Evolutionary conservation across 441 rosid genomes (phyloP), one percentile per base, ranked within the genome.

Genomic region (Monsonia emarginata): DNA sequence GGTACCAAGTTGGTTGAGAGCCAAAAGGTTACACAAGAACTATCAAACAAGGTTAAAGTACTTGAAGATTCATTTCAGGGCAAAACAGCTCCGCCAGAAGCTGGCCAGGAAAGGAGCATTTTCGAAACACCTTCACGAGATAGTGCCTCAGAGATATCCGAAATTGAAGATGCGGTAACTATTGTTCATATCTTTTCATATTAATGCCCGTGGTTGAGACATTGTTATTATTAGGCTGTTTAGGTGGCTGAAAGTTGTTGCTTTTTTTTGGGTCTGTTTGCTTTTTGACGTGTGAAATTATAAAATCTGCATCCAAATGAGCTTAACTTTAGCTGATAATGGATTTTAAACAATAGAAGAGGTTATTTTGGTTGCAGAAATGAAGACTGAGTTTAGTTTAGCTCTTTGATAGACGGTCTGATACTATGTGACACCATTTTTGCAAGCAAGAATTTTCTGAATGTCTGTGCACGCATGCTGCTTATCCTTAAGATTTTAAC

Each of bases 121-220:
- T 85, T 80, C 61, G 95, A 90, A 83, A 78, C 82, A 74, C 77
- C 92, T 54, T 66, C 86, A 66, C 65, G 67, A 74, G 78, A 89
- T 57, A 75, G 81, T 70, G 86, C 85, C 60, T 87, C 93, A 59
- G 96, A 88, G 81, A 90, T 88, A 85, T 85, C 95, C 13, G 96
- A 93, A 83, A 80, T 85, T 50, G 97, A 93, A 75, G 97, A 88
- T 70, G 75, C 21, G 86, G 98, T 93, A 78, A 64, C 68, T 38
- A 22, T 18, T 32, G 24, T 18, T 64, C 26, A 22, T 57, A 16
- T 36, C 42, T 42, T 64, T 66, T 22, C 32, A 14, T 42, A n/a
- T 24, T 56, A 56, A 56, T 56, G 27, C 48, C 19, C n/a, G 7
- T 3, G 64, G 42, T 44, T 44, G 61, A 26, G 44, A 31, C 25